Percentiles rank a stretch among this genome's conserved stretches.
phyloP scores from a whole-genome alignment of 83 land plant genomes.

The Picea abies region DNA sequence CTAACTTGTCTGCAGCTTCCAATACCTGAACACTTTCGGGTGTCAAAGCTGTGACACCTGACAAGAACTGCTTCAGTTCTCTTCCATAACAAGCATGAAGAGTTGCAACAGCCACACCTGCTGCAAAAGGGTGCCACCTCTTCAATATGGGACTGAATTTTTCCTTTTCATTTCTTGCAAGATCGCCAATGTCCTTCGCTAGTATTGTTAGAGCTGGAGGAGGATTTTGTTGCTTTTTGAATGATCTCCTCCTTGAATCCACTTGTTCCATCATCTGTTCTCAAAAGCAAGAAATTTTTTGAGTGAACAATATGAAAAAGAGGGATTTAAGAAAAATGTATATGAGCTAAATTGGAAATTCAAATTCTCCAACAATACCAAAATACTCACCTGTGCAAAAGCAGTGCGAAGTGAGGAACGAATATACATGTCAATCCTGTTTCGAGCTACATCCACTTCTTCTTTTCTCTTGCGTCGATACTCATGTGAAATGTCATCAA shows the following conservation, averaged over 20 bases:
- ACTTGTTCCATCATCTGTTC: conserved; percentile 90
- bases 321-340: background rate
- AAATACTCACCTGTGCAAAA: conserved; percentile 85
- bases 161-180: conserved; percentile 73
- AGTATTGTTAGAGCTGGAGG: conserved; percentile 71
- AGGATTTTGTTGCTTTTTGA: conserved; percentile 41
- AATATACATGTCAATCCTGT: conserved; percentile 81
- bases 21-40: conserved; percentile 79
- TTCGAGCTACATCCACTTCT: conserved; percentile 76
- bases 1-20: conserved; percentile 80
- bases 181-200: conserved; percentile 76
- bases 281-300: background rate
- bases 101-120: conserved; percentile 94
- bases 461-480: conserved; percentile 73
- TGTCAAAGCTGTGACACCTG: conserved; percentile 67
- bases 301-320: background rate
- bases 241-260: conserved; percentile 80
- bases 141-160: conserved; percentile 85
- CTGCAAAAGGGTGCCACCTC: conserved; percentile 90
- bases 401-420: conserved; percentile 88
- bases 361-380: background rate
- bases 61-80: conserved; percentile 84
- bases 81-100: conserved; percentile 93
- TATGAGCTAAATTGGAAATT: background rate
- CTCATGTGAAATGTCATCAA: conserved; percentile 81